Evolutionary conservation across 768 basidiomycete species (phyloP), one percentile per base, ranked within the genome.

Genomic region (Xerocomellus amylosporus): DNA sequence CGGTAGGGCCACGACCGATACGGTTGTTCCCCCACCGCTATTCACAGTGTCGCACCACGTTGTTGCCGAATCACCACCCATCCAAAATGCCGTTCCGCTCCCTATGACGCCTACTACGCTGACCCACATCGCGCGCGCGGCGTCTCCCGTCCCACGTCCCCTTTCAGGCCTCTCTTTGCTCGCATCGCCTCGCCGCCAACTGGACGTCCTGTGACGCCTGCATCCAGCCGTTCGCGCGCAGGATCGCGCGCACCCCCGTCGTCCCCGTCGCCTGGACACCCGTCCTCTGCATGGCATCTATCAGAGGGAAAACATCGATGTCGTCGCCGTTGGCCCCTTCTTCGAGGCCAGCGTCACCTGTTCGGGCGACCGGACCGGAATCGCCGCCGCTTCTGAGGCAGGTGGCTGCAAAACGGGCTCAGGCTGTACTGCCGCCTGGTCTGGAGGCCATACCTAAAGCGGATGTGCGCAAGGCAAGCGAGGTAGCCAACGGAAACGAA

Each of bases 301-400:
- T 56, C 6, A 46, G 66, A 13, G 66, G 54, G 6, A 68, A 66
- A 24, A 14, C 36, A 19, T 38, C 60, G 2, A 22, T 26, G 12
- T 47, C 62, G 19, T 70, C 73, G n/a, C 72, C 66, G 0, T 56
- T 75, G 44, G 67, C 63, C 12, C 51, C 44, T n/a, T 65, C 73
- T 4, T 71, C 72, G 33, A 62, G 76, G 33, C 55, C 71, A 2
- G 64, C 63, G 12, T 77, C 77, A 4, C 77, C 80, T 43, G 72
- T 64, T 4, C 49, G 36, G 8, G 42, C 33, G 1, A 44, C 45
- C 0, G 60, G 61, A 15, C 49, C 57, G 2, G 55, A 58, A 1
- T 71, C 74, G 7, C 87, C 87, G 0, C 87, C 87, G 2, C 67
- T 90, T 22, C 87, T 87, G 0, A 77, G 84, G 39, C 1, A 77